phyloP scores from a whole-genome alignment of 495 filamentous ascomycete genomes.

The Pseudomonodictys pantanalensis region DNA sequence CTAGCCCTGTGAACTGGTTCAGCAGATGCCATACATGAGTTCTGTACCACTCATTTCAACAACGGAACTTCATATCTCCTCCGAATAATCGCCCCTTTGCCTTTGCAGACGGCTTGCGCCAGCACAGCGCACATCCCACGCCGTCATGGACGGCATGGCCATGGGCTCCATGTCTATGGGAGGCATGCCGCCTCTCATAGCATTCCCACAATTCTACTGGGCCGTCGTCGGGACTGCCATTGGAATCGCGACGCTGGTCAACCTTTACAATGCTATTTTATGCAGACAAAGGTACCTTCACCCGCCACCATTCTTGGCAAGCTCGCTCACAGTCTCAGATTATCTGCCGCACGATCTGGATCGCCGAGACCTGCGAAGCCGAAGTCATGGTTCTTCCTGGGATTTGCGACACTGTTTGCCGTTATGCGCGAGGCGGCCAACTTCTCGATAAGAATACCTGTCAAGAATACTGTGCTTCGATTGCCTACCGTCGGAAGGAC shows the following conservation, averaged over 20 bases:
- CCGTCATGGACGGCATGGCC: conserved; percentile 35
- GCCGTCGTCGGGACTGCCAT: conserved; percentile 56
- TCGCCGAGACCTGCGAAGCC: conserved; percentile 62
- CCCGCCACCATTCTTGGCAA: not conserved
- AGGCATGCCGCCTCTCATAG: conserved; percentile 46
- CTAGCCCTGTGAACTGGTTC: not conserved
- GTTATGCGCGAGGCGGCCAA: conserved; percentile 64
- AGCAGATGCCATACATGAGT: not conserved
- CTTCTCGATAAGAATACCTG: conserved; percentile 54
- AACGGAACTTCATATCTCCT: not conserved
- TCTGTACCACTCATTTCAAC: not conserved
- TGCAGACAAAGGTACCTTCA: conserved; percentile 51
- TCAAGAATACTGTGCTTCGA: conserved; percentile 45
- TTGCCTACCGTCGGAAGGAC: conserved; percentile 58
- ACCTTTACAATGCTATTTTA: conserved; percentile 48
- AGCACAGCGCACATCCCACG: not conserved
- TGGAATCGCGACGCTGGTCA: conserved; percentile 50
- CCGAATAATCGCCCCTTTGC: not conserved
- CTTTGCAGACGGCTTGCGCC: not conserved
- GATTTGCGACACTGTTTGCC: conserved; percentile 62
- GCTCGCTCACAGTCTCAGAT: conserved; percentile 27
- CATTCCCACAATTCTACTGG: conserved; percentile 60
- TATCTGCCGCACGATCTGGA: conserved; percentile 41
- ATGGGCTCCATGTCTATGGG: conserved; percentile 49
- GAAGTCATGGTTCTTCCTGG: conserved; percentile 51